A percentile compares a stretch with the other conserved stretches of the same genome.
These are phyloP conservation scores for Phytophthora vignae DNA, from an alignment of 352 stramenopile species.

Conservation along the genomic window DNA sequence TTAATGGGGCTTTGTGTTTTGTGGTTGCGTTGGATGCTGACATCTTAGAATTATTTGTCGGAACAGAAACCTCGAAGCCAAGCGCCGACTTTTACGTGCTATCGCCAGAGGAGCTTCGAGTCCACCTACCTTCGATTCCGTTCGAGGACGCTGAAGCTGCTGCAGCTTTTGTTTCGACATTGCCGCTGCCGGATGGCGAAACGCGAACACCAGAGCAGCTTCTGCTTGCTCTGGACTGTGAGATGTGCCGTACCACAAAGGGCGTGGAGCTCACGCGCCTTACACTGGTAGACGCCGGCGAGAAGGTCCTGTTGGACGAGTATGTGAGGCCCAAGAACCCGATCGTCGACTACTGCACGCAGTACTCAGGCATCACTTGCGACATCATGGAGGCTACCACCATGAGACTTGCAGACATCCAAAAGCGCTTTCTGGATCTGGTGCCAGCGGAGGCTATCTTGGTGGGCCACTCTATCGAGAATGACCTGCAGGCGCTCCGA, in stretches of 20 bases:
- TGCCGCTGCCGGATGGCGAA: conserved; percentile 41
- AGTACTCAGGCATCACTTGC: conserved; percentile 85
- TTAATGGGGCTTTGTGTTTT: neutral
- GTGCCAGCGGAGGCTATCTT: conserved; percentile 79
- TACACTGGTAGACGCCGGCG: conserved; percentile 72
- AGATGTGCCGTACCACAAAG: conserved; percentile 90
- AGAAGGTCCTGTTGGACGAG: conserved; percentile 84
- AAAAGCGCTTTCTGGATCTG: conserved; percentile 63
- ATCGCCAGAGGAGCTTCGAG: conserved; percentile 58
- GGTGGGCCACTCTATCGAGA: conserved; percentile 91
- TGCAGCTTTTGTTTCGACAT: conserved; percentile 56
- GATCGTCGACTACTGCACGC: conserved; percentile 90
- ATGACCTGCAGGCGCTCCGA: conserved; percentile 77
- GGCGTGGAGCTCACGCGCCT: conserved; percentile 83
- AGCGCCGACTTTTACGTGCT: conserved; percentile 86
- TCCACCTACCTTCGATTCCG: conserved; percentile 63
- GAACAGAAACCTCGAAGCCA: conserved; percentile 50
- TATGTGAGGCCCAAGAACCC: conserved; percentile 81
- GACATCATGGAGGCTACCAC: conserved; percentile 82
- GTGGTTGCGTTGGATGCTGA: conserved; percentile 2
- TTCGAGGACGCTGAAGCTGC: conserved; percentile 51
- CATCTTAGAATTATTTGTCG: conserved; percentile 2
- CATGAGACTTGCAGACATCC: conserved; percentile 69
- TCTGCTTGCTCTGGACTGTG: conserved; percentile 85
- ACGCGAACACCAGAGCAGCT: conserved; percentile 48